Conservation (phyloP, 768 basidiomycete species). For the Pholiota microspora region DNA sequence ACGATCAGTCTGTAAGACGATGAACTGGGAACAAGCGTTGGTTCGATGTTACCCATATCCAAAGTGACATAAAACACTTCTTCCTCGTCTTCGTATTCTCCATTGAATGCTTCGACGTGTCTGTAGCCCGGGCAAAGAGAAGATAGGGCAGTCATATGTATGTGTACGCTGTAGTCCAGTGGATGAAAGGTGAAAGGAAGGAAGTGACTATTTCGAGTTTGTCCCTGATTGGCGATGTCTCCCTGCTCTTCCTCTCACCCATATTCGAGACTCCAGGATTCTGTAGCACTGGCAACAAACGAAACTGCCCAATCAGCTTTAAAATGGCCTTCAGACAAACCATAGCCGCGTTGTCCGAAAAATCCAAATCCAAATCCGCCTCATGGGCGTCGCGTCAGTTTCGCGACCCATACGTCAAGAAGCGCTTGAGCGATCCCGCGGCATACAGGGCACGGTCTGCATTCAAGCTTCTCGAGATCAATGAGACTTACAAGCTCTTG, state of each 20-base stretch:
- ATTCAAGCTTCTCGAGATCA: conserved; percentile 87
- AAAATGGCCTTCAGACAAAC: conserved; percentile 19
- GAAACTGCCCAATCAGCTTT: background rate
- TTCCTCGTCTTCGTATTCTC: conserved; percentile 65
- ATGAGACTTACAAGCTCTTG: conserved; percentile 57
- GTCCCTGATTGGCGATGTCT: background rate
- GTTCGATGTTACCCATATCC: conserved; percentile 71
- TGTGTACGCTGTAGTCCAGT: too few species aligned
- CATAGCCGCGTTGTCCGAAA: conserved; percentile 14
- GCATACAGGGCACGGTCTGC: conserved; percentile 84
- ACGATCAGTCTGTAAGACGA: conserved; percentile 75
- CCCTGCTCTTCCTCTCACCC: background rate
- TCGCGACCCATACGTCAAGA: conserved; percentile 69
- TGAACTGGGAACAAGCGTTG: conserved; percentile 71
- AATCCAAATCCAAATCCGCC: conserved; percentile 40
- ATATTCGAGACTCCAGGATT: too few species aligned
- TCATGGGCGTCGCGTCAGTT: conserved; percentile 72
- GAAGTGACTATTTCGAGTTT: too few species aligned
- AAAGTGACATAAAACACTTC: conserved; percentile 70
- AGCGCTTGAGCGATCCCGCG: conserved; percentile 36
- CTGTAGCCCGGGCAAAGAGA: conserved; percentile 57
- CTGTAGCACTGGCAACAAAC: too few species aligned
- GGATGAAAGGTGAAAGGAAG: background rate
- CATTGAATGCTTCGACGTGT: conserved; percentile 66
- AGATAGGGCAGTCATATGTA: conserved; percentile 12